Evolutionary conservation across 108 stramenopile species (phyloP).

Genomic region (Nitzschia sp.): DNA sequence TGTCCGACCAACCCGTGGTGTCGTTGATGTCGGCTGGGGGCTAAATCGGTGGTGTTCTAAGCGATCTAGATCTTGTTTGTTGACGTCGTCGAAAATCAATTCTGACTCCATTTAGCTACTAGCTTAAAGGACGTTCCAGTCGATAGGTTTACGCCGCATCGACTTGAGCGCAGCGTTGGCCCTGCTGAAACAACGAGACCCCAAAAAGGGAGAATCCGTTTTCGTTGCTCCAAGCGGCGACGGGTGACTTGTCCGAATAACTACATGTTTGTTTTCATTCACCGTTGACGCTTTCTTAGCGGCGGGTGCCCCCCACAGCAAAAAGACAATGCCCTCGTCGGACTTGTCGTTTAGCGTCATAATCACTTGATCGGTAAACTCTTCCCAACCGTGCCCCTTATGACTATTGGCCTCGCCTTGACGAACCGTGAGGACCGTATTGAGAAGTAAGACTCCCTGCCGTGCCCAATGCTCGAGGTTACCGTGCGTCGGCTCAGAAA

Average conservation of each 20-base stretch:
- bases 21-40: neutral
- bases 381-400: conserved; percentile 92
- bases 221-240: conserved; percentile 92
- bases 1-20: conserved; percentile 7
- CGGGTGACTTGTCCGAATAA: conserved; percentile 65
- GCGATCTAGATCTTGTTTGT: neutral
- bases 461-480: conserved; percentile 80
- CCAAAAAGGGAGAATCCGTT: conserved; percentile 89
- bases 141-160: conserved; percentile 39
- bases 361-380: conserved; percentile 91
- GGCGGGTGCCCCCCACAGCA: conserved; percentile 98
- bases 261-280: conserved; percentile 12
- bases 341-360: conserved; percentile 33
- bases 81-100: neutral
- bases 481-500: conserved; percentile 69
- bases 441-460: conserved; percentile 98
- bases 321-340: conserved; percentile 80
- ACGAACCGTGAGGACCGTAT: conserved; percentile 94
- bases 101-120: neutral
- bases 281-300: conserved; percentile 26
- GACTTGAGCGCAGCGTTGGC: conserved; percentile 83
- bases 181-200: conserved; percentile 86
- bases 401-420: conserved; percentile 91
- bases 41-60: neutral
- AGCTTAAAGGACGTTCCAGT: conserved; percentile 34